phyloP scores from a whole-genome alignment of 106 monocot species.

The Dendrobium chrysotoxum region DNA sequence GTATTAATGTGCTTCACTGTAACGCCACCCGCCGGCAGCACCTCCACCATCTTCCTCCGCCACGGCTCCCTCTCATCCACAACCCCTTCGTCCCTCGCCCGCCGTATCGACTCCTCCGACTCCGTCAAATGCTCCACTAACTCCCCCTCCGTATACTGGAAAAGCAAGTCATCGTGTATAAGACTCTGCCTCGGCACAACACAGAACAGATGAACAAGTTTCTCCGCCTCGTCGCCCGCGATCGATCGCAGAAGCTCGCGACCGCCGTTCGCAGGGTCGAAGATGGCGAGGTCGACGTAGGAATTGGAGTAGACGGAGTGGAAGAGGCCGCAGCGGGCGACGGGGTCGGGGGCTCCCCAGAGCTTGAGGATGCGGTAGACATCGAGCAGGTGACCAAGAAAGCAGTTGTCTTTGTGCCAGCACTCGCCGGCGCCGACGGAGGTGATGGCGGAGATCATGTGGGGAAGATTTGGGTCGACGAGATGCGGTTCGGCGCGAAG shows the following conservation, averaged over 20 bases:
- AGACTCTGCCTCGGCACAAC: conserved; percentile 57
- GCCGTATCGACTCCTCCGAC: conserved; percentile 18
- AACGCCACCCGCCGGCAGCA: conserved; percentile 45
- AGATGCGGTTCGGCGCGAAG: conserved; percentile 47
- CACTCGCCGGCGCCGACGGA: conserved; percentile 72
- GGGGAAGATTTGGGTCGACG: conserved; percentile 49
- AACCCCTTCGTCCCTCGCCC: conserved; percentile 14
- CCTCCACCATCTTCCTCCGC: conserved; percentile 36
- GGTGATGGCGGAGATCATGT: conserved; percentile 35
- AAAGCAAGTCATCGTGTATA: conserved; percentile 59
- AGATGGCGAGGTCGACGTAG: conserved; percentile 89
- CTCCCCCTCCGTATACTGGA: conserved; percentile 48
- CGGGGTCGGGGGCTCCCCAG: conserved; percentile 49
- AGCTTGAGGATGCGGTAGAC: conserved; percentile 67
- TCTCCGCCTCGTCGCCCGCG: conserved; percentile 48
- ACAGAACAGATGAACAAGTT: conserved; percentile 81
- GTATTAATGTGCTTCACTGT: conserved; percentile 59
- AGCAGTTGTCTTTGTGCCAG: conserved; percentile 80
- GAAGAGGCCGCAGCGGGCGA: conserved; percentile 81
- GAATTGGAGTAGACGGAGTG: conserved; percentile 92
- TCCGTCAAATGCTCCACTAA: conserved; percentile 33
- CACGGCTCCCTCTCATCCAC: conserved; percentile 25
- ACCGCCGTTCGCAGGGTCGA: conserved; percentile 38
- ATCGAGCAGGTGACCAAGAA: conserved; percentile 62
- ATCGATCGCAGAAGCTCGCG: conserved; percentile 32